Percentiles rank a stretch among this genome's conserved stretches.
Conservation (phyloP, 176 grass and related monocot species). For the Aegilops bicornis region DNA sequence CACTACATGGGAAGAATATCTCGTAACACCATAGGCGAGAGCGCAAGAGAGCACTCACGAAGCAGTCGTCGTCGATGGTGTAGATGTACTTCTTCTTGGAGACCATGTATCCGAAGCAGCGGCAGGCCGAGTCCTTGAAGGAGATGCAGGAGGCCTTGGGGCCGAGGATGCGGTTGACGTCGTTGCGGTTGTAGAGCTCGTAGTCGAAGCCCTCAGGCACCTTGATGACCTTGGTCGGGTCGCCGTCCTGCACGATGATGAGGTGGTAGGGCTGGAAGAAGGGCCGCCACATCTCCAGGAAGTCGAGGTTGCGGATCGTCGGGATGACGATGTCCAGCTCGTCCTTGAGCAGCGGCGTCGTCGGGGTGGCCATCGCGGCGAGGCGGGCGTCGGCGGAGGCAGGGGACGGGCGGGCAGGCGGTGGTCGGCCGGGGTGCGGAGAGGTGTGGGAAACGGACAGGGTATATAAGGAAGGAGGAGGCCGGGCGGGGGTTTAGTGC, state of each 20-base stretch:
- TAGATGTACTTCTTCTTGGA: constrained; percentile 99
- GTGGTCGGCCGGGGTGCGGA: background rate
- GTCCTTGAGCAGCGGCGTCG: constrained; percentile 69
- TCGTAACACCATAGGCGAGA: no score
- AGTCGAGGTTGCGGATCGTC: constrained; percentile 92
- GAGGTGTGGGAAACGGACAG: background rate
- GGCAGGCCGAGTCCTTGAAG: constrained; percentile 94
- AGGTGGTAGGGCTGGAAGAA: constrained; percentile 97
- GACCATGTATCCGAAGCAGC: constrained; percentile 94
- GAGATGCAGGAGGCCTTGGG: constrained; percentile 95
- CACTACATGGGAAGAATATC: background rate
- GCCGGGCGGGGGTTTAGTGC: background rate
- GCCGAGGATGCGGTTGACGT: constrained; percentile 88
- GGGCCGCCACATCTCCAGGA: constrained; percentile 96
- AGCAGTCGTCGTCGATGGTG: constrained; percentile 99
- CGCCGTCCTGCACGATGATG: constrained; percentile 97
- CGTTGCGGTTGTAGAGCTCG: constrained; percentile 96
- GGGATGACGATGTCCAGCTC: constrained; percentile 99
- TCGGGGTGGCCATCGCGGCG: constrained; percentile 18
- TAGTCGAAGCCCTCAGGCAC: constrained; percentile 96
- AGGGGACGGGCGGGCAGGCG: background rate
- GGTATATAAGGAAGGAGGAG: constrained; percentile 7
- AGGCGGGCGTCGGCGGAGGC: background rate
- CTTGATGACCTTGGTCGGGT: constrained; percentile 59
- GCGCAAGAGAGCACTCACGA: constrained; percentile 45